phyloP scores from a whole-genome alignment of 2,329 filamentous ascomycete genomes.

The Paracorniculantispora psalliotae region DNA sequence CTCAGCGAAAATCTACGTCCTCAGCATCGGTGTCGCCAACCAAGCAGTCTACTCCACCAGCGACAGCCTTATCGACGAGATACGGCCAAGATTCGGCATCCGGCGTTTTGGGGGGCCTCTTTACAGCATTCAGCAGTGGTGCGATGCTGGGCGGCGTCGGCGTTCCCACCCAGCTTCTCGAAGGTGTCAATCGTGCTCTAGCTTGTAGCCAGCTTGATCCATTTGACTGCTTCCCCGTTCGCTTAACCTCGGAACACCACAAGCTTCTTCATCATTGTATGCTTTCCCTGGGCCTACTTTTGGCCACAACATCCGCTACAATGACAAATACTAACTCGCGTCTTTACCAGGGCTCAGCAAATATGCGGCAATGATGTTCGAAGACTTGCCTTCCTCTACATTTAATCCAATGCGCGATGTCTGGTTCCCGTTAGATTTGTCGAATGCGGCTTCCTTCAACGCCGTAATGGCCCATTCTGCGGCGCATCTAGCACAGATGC shows the following conservation, averaged over 20 bases:
- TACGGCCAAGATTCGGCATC: not conserved
- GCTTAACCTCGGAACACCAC: not conserved
- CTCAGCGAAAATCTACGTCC: not conserved
- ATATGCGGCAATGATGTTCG: slow-evolving; percentile 29
- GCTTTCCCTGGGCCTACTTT: not conserved
- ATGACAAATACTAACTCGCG: not conserved
- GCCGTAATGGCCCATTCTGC: slow-evolving; percentile 37
- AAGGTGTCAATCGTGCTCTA: not conserved
- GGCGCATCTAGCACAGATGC: slow-evolving; percentile 31
- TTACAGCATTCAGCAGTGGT: not conserved
- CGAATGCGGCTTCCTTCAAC: slow-evolving; percentile 36
- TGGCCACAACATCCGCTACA: fast-evolving
- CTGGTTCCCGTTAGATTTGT: slow-evolving; percentile 36
- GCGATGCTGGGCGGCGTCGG: not conserved
- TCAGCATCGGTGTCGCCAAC: not conserved
- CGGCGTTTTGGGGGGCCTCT: not conserved
- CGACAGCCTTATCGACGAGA: not conserved
- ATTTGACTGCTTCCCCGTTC: not conserved
- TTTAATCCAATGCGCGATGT: slow-evolving; percentile 37
- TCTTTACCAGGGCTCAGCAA: not conserved
- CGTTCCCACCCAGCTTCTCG: not conserved
- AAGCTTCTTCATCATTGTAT: not conserved
- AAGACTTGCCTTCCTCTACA: slow-evolving; percentile 19
- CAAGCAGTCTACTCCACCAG: not conserved
- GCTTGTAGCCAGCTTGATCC: not conserved